Evolutionary conservation across 108 stramenopile genomes (phyloP).

Genomic region (Conticribra guillardii): DNA sequence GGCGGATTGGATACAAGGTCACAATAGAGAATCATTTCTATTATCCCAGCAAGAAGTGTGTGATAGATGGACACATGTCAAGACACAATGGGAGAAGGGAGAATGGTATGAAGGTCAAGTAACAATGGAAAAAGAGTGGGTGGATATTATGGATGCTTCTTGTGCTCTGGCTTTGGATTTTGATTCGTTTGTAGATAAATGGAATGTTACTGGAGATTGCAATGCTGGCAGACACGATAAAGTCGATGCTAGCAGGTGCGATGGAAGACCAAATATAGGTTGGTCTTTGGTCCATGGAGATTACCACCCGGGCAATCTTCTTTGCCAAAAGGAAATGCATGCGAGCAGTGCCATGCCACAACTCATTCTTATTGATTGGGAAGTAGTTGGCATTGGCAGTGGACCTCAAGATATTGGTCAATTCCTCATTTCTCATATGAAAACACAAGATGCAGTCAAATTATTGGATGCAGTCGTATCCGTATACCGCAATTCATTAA

Average conservation of each 20-base stretch:
- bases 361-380: slow-evolving; percentile 57
- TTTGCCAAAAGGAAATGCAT: slow-evolving; percentile 13
- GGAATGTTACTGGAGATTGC: slow-evolving; percentile 3
- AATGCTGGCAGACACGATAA: background rate
- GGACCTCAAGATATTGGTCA: slow-evolving; percentile 73
- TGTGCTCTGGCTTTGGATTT: slow-evolving; percentile 18
- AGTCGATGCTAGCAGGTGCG: background rate
- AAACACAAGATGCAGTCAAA: slow-evolving; percentile 42
- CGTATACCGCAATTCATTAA: slow-evolving; percentile 51
- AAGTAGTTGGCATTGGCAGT: slow-evolving; percentile 66
- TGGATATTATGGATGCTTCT: slow-evolving; percentile 27
- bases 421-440: slow-evolving; percentile 60
- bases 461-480: slow-evolving; percentile 35
- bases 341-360: slow-evolving; percentile 3
- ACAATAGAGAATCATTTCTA: slow-evolving; percentile 34
- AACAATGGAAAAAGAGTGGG: slow-evolving; percentile 3
- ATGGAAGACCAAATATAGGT: slow-evolving; percentile 9
- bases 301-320: slow-evolving; percentile 66
- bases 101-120: slow-evolving; percentile 20
- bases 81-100: slow-evolving; percentile 13
- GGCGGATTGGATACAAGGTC: slow-evolving; percentile 54
- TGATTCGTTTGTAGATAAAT: slow-evolving; percentile 24
- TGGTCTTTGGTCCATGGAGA: slow-evolving; percentile 67
- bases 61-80: slow-evolving; percentile 19
- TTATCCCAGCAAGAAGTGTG: slow-evolving; percentile 48